Conservation (phyloP, 768 basidiomycete species). For the Russula lepida region DNA sequence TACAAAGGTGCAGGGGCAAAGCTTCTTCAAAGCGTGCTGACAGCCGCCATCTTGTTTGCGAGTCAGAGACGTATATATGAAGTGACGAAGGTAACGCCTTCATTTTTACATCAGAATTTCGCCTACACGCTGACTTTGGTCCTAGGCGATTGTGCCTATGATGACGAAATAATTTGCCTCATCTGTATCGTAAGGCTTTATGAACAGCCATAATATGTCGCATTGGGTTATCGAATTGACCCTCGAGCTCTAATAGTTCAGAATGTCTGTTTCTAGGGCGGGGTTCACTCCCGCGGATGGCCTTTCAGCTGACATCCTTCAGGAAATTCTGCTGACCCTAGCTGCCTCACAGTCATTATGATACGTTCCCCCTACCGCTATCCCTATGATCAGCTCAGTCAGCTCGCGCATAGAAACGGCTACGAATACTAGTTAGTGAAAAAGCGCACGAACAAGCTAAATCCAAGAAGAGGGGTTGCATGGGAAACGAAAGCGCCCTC, state of each 20-base stretch:
- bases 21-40: slow-evolving; percentile 84
- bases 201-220: neutral
- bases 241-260: neutral
- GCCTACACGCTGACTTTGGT: neutral
- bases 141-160: neutral
- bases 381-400: neutral
- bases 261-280: neutral
- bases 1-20: slow-evolving; percentile 87
- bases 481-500: neutral
- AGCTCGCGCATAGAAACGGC: neutral
- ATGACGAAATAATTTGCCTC: slow-evolving; percentile 1
- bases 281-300: neutral
- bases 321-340: neutral
- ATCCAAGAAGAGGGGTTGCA: neutral
- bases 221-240: neutral
- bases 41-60: slow-evolving; percentile 89
- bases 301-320: neutral
- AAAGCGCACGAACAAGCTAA: neutral
- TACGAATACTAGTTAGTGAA: neutral
- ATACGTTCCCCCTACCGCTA: neutral
- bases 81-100: slow-evolving; percentile 42
- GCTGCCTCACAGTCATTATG: neutral
- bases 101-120: neutral
- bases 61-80: slow-evolving; percentile 79
- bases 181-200: neutral